Evolutionary conservation across 2,329 filamentous ascomycete genomes (phyloP), one percentile per base, ranked within the genome.

Genomic region (Pseudocercospora ulei): DNA sequence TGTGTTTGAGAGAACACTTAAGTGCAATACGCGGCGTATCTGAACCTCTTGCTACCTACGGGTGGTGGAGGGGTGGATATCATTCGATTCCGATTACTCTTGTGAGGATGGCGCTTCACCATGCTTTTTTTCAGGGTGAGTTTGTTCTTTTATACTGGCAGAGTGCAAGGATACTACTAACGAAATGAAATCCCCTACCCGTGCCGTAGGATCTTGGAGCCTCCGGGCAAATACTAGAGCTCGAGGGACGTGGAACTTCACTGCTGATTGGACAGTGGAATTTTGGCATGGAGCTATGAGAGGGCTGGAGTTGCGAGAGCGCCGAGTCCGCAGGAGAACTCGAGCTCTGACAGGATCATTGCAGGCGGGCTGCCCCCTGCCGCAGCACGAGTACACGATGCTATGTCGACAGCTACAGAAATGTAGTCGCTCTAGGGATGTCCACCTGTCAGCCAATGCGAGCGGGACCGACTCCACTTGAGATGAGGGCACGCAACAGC

Each of bases 51-150:
- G 37, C 39, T 59, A 52, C 54, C 47, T 47, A 41, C 42, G 56
- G 56, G 57, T 57, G 58, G 39, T 42, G 48, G 55, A 54, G 47
- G 56, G 62, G 60, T 63, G 59, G 67, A 71, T 78, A 78, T 71
- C 71, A 85, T 83, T 84, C 81, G 80, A 87, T 86, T 86, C 82
- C 79, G 81, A 85, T 87, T 78, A 86, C 76, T 84, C 80, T 80
- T 78, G 72, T 73, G 76, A 74, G 80, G 79, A 76, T 73, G 79
- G 75, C 76, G 78, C 75, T 80, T 78, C 74, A 66, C 46, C 56
- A 60, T 61, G 62, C 66, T 60, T 65, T 66, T 63, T 61, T 61
- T 24, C 19, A 20, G 38, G 61, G 69, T 74, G 56, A 65, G 72
- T 73, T 41, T 23, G 20, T 19, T 35, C 43, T 47, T 34, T 7